These are phyloP conservation scores for Colletotrichum sojae DNA, from an alignment of 2,329 filamentous ascomycete species.

Conservation along the genomic window DNA sequence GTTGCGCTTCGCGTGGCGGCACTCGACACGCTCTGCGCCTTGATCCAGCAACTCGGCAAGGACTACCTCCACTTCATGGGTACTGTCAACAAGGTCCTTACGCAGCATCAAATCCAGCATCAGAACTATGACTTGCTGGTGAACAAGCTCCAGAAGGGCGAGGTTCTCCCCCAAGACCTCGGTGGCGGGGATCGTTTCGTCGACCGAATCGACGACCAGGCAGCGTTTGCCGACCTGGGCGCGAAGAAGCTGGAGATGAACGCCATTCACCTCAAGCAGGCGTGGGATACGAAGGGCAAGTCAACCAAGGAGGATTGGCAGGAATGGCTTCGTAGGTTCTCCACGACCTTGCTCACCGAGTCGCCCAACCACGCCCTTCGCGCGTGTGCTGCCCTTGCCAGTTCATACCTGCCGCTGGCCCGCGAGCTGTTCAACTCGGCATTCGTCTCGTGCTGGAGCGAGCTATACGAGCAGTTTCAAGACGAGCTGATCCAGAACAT, in stretches of 20 bases:
- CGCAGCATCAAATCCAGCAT: conserved; percentile 85
- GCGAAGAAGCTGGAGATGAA: conserved; percentile 98
- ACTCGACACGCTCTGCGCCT: conserved; percentile 91
- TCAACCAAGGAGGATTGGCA: conserved; percentile 99
- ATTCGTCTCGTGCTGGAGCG: conserved; percentile 99
- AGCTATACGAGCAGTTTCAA: conserved; percentile 96
- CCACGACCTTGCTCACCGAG: conserved; percentile 93
- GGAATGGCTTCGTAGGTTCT: conserved; percentile 98
- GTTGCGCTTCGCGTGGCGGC: conserved; percentile 82
- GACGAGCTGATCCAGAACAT: conserved; percentile 97
- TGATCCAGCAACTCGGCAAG: conserved; percentile 95
- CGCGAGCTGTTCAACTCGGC: conserved; percentile 98
- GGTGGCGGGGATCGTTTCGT: conserved; percentile 87
- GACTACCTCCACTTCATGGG: conserved; percentile 96
- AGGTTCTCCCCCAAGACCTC: conserved; percentile 93
- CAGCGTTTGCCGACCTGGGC: conserved; percentile 82
- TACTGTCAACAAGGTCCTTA: conserved; percentile 90
- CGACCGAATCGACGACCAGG: conserved; percentile 82
- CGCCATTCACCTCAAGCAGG: conserved; percentile 94
- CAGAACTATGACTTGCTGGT: conserved; percentile 94
- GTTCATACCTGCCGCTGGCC: conserved; percentile 91
- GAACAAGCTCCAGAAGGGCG: conserved; percentile 93
- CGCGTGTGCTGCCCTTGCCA: conserved; percentile 92
- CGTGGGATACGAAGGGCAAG: conserved; percentile 97
- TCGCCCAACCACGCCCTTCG: conserved; percentile 95